Percentiles rank a stretch among this genome's conserved stretches.
Evolutionary conservation across 441 rosid species (phyloP).

Genomic region (Cnidoscolus chayamansa): DNA sequence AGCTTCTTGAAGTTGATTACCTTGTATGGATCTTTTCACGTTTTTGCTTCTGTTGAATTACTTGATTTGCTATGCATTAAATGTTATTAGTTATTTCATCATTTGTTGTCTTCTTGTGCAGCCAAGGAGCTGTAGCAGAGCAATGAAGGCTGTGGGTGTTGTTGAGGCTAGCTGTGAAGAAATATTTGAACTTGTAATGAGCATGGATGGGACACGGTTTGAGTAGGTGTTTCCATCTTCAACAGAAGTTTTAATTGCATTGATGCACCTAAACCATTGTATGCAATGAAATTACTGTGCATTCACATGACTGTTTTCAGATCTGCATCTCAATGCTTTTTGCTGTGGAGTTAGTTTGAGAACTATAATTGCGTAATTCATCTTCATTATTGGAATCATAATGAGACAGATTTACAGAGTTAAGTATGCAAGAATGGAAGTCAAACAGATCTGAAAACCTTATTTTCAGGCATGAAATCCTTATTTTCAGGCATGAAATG

Average conservation of each 20-base stretch:
- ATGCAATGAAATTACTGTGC: background rate
- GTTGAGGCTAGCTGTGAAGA: conserved; percentile 98
- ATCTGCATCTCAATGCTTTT: conserved; percentile 8
- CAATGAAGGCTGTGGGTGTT: conserved; percentile 99
- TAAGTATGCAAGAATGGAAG: background rate
- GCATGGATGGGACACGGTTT: conserved; percentile 98
- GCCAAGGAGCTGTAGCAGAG: conserved; percentile 99
- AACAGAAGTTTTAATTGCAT: conserved; percentile 13
- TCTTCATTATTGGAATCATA: background rate
- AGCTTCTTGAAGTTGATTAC: conserved; percentile 98
- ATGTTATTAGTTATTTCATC: conserved; percentile 27
- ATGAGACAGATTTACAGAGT: background rate
- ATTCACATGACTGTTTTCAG: background rate
- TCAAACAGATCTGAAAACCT: background rate
- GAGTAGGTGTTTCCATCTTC: conserved; percentile 72
- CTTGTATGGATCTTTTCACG: conserved; percentile 57
- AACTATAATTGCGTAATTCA: background rate
- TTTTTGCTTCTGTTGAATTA: conserved; percentile 19
- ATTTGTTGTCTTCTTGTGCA: conserved; percentile 39
- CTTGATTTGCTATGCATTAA: conserved; percentile 21
- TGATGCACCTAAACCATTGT: background rate
- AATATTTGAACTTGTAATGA: conserved; percentile 96
- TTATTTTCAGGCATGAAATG: background rate
- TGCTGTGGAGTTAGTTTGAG: background rate
- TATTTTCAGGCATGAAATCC: background rate